Base-by-base conservation (phyloP, 805 yeast genomes). In the Cyberlindnera mycetangii region DNA sequence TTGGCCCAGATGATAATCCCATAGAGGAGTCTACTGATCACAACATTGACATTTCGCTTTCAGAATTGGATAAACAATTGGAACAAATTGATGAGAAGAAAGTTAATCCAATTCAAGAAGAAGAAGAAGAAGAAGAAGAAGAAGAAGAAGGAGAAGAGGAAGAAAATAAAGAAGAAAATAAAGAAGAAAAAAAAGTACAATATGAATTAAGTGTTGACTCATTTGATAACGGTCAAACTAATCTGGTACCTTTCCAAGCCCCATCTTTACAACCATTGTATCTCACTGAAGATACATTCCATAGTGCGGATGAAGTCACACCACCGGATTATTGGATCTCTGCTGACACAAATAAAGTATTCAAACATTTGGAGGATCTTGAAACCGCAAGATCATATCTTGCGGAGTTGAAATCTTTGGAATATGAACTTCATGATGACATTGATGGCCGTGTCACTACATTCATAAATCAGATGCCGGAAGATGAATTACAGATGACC, bases 381-480 rank as follows among this genome's bases (percentile, higher is more conserved):
- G 49, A 58, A 22, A 64, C 62, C 9, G 66, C 71, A 8, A 54
- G 64, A 9, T 52, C 53, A 4, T 56, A 51, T 21, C 42, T 59
- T 1, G 7, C 37, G 1, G 58, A 52, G n/a, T 36, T 59, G n/a
- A 41, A 48, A 3, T 22, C 44, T 4, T 20, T 59, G 7, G 52
- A 55, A 5, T 59, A 58, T 45, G 65, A 70, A 32, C 62, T 82
- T 15, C 71, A 75, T 50, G 79, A 82, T 49, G 95, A 85, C 57
- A 59, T 69, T 32, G 87, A 82, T 46, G 89, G 92, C 1, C 74
- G 75, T 22, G 62, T 85, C 18, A 77, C 86, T 0, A 69, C 70
- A 39, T 85, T 85, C 54, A 78, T 84, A 7, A 71, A 80, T 1
- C 79, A 78, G 34, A 79, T 85, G 78, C 90, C 92, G 0, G 79